Percentiles rank a stretch among this genome's conserved stretches.
phyloP scores from a whole-genome alignment of 2,329 filamentous ascomycete species.

The Colletotrichum tanaceti region DNA sequence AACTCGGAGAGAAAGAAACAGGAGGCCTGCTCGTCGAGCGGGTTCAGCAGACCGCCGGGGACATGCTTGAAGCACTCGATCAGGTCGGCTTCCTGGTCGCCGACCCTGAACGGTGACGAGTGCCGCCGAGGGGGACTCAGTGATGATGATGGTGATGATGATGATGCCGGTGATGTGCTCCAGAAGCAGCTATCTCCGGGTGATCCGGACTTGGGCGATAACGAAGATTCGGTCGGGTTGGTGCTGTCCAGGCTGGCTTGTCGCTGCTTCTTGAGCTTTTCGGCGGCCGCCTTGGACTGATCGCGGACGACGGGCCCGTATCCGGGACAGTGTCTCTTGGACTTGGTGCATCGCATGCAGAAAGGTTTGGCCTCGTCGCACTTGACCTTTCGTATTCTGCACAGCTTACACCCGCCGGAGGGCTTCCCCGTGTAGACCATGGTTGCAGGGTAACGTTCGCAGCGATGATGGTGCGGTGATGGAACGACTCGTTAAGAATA shows the following conservation, averaged over 20 bases:
- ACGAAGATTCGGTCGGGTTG: background rate
- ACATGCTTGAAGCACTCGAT: slow-evolving; percentile 28
- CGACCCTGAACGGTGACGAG: slow-evolving; percentile 22
- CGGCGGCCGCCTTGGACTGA: slow-evolving; percentile 41
- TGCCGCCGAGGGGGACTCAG: background rate
- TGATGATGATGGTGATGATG: background rate
- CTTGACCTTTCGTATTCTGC: slow-evolving; percentile 66
- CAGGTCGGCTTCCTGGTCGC: slow-evolving; percentile 25
- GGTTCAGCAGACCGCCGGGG: slow-evolving; percentile 23
- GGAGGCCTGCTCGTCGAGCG: slow-evolving; percentile 38
- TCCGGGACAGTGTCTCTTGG: slow-evolving; percentile 43
- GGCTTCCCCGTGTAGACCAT: slow-evolving; percentile 46
- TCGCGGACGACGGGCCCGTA: slow-evolving; percentile 44
- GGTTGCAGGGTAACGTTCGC: background rate
- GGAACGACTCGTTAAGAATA: background rate
- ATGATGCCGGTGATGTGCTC: no score
- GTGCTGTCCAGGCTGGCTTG: slow-evolving; percentile 4
- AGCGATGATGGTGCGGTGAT: background rate
- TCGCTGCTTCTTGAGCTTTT: slow-evolving; percentile 31
- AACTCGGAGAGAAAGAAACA: slow-evolving; percentile 40
- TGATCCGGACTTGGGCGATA: background rate
- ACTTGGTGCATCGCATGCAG: slow-evolving; percentile 63
- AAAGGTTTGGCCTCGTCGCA: slow-evolving; percentile 66
- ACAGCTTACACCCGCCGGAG: slow-evolving; percentile 44
- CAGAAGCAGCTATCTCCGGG: slow-evolving; percentile 3